Evolutionary conservation across 1,284 basidiomycete genomes (phyloP), one percentile per base, ranked within the genome.

Genomic region (Testicularia cyperi): DNA sequence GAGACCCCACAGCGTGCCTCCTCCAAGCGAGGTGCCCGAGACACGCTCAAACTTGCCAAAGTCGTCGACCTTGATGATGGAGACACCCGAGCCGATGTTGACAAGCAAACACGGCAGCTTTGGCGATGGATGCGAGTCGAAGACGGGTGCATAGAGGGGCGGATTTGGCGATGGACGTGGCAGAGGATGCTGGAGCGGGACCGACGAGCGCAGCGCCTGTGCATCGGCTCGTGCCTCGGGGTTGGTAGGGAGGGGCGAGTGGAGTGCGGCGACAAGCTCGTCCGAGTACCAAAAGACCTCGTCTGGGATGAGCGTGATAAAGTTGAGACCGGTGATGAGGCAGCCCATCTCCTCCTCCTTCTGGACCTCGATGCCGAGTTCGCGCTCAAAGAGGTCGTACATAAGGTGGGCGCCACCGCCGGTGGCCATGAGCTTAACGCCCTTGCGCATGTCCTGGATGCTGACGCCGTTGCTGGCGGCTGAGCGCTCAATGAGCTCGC

Each of bases 201-300:
- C 51, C 4, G 52, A 56, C 5, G 61, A 64, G 6, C 61, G 54
- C 37, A 58, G 32, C 6, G 61, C 61, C 28, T 64, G 61, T 15
- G 61, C 55, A 15, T 64, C 61, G 3, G 61, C 55, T 19, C 55
- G 38, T 0, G 54, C 61, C 34, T 57, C 55, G 9, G 61, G 44
- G 16, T 51, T 60, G 6, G 39, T 33, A 5, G 69, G 69, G 5
- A 67, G 46, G 19, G 63, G 56, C 20, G 45, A 47, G 44, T 67
- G 58, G 12, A 74, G 41, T 3, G 61, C 66, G 25, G 62, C 54
- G 5, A 97, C 92, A 64, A 97, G 85, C 79, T 96, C 88, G 78
- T 99, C 95, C 33, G 92, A 95, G 80, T 96, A 98, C 82, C 87
- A 97, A 79, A 97, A 99, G 24, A 92, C 92, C 78, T 99, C 95